Conservation (phyloP, 1,139 yeast species). For the Debaryomyces sp. region DNA sequence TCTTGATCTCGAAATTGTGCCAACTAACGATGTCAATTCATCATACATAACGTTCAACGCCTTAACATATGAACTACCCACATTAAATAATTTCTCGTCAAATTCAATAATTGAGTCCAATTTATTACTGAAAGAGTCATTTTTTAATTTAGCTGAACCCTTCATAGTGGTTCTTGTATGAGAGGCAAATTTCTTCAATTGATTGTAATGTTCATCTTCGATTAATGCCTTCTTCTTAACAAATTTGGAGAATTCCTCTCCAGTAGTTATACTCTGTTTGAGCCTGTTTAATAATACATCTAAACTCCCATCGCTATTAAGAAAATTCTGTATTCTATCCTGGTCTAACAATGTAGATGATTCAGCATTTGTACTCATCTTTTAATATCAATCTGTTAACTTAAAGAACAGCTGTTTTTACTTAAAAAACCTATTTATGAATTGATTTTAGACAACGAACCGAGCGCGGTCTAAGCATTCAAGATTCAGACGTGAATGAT, state of each 20-base stretch:
- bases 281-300: constrained; percentile 71
- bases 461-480: not conserved
- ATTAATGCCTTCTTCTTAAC: constrained; percentile 76
- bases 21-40: constrained; percentile 73
- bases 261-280: constrained; percentile 77
- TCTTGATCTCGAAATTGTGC: constrained; percentile 69
- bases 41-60: constrained; percentile 86
- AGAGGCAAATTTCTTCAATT: constrained; percentile 66
- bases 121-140: constrained; percentile 69
- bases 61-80: constrained; percentile 74
- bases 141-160: constrained; percentile 51
- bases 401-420: not conserved
- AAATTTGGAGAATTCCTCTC: constrained; percentile 82
- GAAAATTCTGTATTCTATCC: constrained; percentile 31
- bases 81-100: constrained; percentile 75
- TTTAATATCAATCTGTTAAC: not conserved
- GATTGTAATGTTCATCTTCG: constrained; percentile 79
- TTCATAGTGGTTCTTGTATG: constrained; percentile 57
- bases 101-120: constrained; percentile 71
- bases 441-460: not conserved
- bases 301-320: constrained; percentile 47
- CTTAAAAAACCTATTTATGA: not conserved
- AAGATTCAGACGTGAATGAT: not conserved
- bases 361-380: constrained; percentile 18
- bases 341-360: constrained; percentile 27